Evolutionary conservation across 1,284 basidiomycete species (phyloP).

Genomic region (Spongiforma sp.): DNA sequence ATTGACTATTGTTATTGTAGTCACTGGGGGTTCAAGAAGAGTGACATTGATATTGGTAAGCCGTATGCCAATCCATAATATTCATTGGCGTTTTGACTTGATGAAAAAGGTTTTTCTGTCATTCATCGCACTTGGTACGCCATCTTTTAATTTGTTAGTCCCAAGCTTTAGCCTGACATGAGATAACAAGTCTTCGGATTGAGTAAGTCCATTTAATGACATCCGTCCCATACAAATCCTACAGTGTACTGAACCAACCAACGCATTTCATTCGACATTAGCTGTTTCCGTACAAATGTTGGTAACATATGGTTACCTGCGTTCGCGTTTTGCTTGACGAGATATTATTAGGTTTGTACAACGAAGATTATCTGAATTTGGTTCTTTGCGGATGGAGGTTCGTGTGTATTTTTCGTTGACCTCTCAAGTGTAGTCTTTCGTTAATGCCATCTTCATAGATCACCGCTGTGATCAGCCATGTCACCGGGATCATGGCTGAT

Average conservation of each 20-base stretch:
- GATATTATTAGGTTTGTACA: slow-evolving; percentile 26
- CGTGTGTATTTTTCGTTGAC: slow-evolving; percentile 2
- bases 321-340: neutral
- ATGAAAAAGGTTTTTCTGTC: slow-evolving; percentile 24
- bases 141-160: neutral
- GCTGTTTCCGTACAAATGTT: slow-evolving; percentile 35
- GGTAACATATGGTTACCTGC: slow-evolving; percentile 12
- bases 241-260: neutral
- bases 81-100: slow-evolving; percentile 1
- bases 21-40: slow-evolving; percentile 21
- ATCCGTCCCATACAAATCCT: neutral
- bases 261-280: too few relatives aligned
- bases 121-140: slow-evolving; percentile 28
- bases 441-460: slow-evolving; percentile 13
- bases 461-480: slow-evolving; percentile 28
- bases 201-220: slow-evolving; percentile 25
- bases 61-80: neutral
- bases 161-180: slow-evolving; percentile 18
- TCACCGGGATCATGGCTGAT: slow-evolving; percentile 26
- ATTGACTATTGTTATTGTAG: slow-evolving; percentile 16
- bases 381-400: slow-evolving; percentile 28
- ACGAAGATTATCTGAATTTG: slow-evolving; percentile 27
- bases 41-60: slow-evolving; percentile 26
- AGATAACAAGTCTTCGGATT: slow-evolving; percentile 37
- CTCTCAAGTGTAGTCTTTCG: neutral